Evolutionary conservation across 768 basidiomycete species (phyloP), one percentile per base, ranked within the genome.

Genomic region (Tulasnella sp.): DNA sequence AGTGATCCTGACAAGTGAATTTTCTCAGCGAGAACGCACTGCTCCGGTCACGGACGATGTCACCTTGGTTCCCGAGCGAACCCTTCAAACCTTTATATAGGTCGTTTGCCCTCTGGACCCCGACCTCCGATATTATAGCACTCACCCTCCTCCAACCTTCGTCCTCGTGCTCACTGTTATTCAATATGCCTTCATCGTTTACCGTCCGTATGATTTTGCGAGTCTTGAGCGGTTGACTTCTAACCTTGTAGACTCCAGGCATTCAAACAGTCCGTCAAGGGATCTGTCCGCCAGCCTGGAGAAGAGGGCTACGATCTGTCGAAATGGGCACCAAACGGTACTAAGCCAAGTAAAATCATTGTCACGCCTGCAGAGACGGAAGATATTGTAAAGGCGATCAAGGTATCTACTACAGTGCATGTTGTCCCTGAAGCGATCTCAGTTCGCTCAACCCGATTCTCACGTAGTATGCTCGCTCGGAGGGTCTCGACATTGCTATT

Each of bases 291-390:
- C n/a, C 74, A 74, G 2, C 75, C 84, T 2, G 72, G 34, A n/a
- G 82, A 81, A 44, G 41, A 58, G 14, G 82, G 79, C 34, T 85
- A 85, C 74, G 44, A 69, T 34, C 82, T 83, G 75, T 34, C 64
- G 11, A 78, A 84, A 28, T 85, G 84, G 84, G 81, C 83, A 14
- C 54, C 28, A 22, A 80, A 83, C 60, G 79, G 83, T 20, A 77
- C 50, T 48, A 81, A 83, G 42, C 78, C 74, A 16, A 84, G 84
- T n/a, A 76, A 44, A 20, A 28, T 80, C 2, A 72, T 83, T 6
- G 82, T 74, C 3, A 40, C 58, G 1, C 34, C 73, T 41, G 69
- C 31, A 18, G 41, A 40, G n/a, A 54, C 64, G 6, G 46, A 54
- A 37, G 72, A 80, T 37, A 72, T 80, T n/a, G 77, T 72, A 20